These are phyloP conservation scores for Starmerella asiatica DNA, from an alignment of 805 yeast genomes.

Conservation along the genomic window DNA sequence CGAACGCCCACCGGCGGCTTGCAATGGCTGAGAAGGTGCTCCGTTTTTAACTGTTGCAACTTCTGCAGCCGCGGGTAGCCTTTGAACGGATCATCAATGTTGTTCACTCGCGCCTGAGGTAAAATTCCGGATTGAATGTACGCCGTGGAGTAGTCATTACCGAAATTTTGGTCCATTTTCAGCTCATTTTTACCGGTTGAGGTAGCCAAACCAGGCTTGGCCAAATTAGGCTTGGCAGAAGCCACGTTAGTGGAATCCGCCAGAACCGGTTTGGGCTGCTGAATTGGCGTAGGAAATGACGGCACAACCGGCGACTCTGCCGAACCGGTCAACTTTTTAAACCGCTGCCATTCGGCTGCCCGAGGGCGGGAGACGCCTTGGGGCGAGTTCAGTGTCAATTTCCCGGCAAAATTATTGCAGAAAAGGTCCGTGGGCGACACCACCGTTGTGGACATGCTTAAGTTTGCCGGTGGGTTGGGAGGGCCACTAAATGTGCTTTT, in stretches of 20 bases:
- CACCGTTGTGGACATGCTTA: neutral
- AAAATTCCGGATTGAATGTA: slow-evolving; percentile 48
- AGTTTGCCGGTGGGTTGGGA: too few relatives aligned
- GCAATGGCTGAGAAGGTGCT: slow-evolving; percentile 42
- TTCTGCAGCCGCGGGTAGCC: slow-evolving; percentile 79
- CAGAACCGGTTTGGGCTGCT: too few relatives aligned
- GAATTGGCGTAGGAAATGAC: too few relatives aligned
- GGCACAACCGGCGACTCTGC: too few relatives aligned
- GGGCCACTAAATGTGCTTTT: too few relatives aligned
- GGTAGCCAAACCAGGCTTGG: too few relatives aligned
- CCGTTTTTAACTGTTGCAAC: slow-evolving; percentile 49
- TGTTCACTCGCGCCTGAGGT: slow-evolving; percentile 55
- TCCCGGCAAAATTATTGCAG: neutral
- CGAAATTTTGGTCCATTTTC: slow-evolving; percentile 32
- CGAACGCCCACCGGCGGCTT: slow-evolving; percentile 55
- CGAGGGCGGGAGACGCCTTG: neutral
- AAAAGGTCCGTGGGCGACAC: neutral
- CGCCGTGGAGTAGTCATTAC: slow-evolving; percentile 62
- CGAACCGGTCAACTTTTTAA: too few relatives aligned
- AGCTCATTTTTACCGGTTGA: too few relatives aligned
- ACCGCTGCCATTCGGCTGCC: too few relatives aligned
- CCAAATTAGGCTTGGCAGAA: too few relatives aligned
- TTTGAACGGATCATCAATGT: slow-evolving; percentile 49
- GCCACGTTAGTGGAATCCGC: too few relatives aligned
- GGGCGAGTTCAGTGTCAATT: neutral